Conservation (phyloP, 2,329 filamentous ascomycete genomes). For the Neopestalotiopsis rosae region DNA sequence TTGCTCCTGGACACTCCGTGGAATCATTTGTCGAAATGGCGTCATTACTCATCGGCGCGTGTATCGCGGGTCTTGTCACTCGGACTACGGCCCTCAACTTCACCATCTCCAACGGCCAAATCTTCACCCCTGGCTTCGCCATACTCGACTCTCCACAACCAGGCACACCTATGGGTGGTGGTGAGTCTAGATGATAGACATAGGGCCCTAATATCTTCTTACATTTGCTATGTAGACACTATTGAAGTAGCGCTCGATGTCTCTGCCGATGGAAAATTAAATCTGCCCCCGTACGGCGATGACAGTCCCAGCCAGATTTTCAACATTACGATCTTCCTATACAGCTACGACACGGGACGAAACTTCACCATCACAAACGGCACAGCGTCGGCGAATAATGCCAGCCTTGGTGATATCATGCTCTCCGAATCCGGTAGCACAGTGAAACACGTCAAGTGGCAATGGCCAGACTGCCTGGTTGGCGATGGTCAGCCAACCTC, state of each 20-base stretch:
- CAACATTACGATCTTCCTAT: constrained; percentile 72
- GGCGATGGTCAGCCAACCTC: constrained; percentile 58
- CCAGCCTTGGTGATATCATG: constrained; percentile 67
- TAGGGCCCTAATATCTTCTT: constrained; percentile 20
- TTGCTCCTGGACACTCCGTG: not conserved
- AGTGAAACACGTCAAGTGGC: constrained; percentile 76
- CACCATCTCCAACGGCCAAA: constrained; percentile 66
- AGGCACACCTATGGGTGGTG: constrained; percentile 66
- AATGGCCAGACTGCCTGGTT: constrained; percentile 72
- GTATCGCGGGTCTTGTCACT: constrained; percentile 35
- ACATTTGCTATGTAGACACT: constrained; percentile 43
- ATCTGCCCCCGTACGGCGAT: constrained; percentile 60
- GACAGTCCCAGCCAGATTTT: constrained; percentile 62
- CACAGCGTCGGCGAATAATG: constrained; percentile 55
- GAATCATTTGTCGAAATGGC: constrained; percentile 26
- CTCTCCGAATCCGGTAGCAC: constrained; percentile 68
- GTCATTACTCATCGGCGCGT: constrained; percentile 21
- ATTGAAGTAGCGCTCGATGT: constrained; percentile 72
- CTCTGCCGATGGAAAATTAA: constrained; percentile 67
- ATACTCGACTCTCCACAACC: constrained; percentile 71
- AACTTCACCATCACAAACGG: constrained; percentile 75
- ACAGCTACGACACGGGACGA: constrained; percentile 63
- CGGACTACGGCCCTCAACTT: constrained; percentile 49
- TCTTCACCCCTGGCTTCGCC: constrained; percentile 72
- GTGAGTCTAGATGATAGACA: constrained; percentile 43